Evolutionary conservation across 1,284 basidiomycete genomes (phyloP).

Genomic region (Rhodotorula sp.): DNA sequence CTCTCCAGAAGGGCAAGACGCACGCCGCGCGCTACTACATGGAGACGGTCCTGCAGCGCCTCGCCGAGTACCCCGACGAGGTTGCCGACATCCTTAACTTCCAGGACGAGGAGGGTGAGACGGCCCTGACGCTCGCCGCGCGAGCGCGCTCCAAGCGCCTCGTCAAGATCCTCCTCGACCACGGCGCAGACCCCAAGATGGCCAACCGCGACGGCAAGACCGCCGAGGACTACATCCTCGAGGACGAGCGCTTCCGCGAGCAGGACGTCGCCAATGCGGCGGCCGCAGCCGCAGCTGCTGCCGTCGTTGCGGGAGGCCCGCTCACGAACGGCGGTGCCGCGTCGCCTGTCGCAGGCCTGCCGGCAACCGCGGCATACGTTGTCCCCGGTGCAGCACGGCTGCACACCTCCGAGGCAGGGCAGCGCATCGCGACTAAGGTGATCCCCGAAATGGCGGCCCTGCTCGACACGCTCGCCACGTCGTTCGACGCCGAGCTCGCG

Average conservation of each 20-base stretch:
- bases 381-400: constrained; percentile 57
- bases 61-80: constrained; percentile 95
- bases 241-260: constrained; percentile 89
- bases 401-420: constrained; percentile 84
- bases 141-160: constrained; percentile 94
- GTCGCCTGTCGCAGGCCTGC: not conserved
- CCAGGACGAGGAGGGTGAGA: constrained; percentile 98
- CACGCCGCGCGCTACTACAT: constrained; percentile 98
- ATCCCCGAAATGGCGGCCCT: constrained; percentile 82
- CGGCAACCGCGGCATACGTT: not conserved
- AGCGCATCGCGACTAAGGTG: constrained; percentile 80
- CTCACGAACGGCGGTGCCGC: not conserved
- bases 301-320: not conserved
- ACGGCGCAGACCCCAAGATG: constrained; percentile 95
- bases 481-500: constrained; percentile 88
- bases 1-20: constrained; percentile 94
- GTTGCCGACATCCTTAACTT: constrained; percentile 98
- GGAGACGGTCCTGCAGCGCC: constrained; percentile 87
- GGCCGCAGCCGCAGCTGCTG: constrained; percentile 12
- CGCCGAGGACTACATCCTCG: constrained; percentile 97
- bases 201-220: constrained; percentile 94
- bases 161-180: constrained; percentile 92
- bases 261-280: constrained; percentile 21
- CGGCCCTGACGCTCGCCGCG: constrained; percentile 94
- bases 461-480: constrained; percentile 85